Base-by-base conservation (phyloP, 345 rosid genomes). In the Populus pruinosa region DNA sequence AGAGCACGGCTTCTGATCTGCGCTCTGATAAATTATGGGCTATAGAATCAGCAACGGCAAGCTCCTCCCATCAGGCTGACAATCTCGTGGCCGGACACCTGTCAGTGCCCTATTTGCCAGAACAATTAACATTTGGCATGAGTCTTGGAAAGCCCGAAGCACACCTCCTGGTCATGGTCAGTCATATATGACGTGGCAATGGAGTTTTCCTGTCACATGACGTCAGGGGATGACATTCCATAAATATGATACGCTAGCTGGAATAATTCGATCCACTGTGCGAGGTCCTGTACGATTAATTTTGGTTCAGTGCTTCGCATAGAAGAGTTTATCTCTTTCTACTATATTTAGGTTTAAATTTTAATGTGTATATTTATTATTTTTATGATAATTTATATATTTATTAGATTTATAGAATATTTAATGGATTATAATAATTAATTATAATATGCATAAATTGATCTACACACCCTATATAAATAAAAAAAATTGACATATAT, bases 81-180 rank as follows among this genome's bases (percentile, higher is more conserved):
- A 23, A 0, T 14, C 55, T 38, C n/a, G 23, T 38, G 18, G 49
- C 2, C 23, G 2, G 2, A 64, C 49, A 76, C 8, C 63, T 72
- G 59, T 78, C 43, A 68, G 18, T 6, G 5, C 23, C 44, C 11
- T 23, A 56, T 5, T 67, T 33, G 59, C 20, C 29, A 16, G 31
- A 11, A 41, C 7, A 12, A 43, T 21, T n/a, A 38, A 2, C 9
- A 23, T 38, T 33, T 8, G 76, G 14, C 38, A 36, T 38, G 53
- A 39, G 69, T 41, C 73, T 77, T 21, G 44, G 69, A 27, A 21
- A 56, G 27, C 29, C 79, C 76, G 25, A 36, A 33, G 72, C 78
- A 20, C 80, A 50, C 78, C 59, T n/a, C 35, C 80, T 71, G 82
- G 41, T 70, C 76, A 65, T 31, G 74, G 36, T 53, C 72, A 72